phyloP scores from a whole-genome alignment of 2,329 filamentous ascomycete genomes.

The Arthroderma sp. region DNA sequence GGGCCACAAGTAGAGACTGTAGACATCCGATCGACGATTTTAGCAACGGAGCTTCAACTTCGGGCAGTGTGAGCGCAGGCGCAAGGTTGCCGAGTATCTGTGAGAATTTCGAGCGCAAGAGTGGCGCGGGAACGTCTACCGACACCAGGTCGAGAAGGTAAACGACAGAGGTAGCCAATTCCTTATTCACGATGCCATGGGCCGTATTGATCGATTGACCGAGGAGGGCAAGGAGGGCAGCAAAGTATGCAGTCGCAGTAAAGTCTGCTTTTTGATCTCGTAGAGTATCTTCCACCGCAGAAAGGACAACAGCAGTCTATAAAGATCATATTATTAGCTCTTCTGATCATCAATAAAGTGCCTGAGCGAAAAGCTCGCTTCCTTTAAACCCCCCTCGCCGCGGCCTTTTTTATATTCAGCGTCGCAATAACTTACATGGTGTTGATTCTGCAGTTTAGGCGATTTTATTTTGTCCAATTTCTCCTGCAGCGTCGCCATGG shows the following conservation, averaged over 20 bases:
- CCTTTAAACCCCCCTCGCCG: background rate
- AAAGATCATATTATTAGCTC: constrained; percentile 13
- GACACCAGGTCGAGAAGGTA: constrained; percentile 93
- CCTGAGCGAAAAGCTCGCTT: constrained; percentile 7
- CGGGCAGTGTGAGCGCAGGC: constrained; percentile 63
- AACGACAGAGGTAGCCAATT: constrained; percentile 72
- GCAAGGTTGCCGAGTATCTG: constrained; percentile 81
- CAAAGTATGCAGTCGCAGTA: constrained; percentile 86
- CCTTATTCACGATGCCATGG: constrained; percentile 59
- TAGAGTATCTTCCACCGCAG: constrained; percentile 84
- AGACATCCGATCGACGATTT: constrained; percentile 83
- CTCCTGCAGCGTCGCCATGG: constrained; percentile 58
- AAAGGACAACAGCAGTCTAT: constrained; percentile 72
- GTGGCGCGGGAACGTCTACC: constrained; percentile 66
- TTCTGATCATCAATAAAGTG: constrained; percentile 8
- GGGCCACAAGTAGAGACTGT: constrained; percentile 78
- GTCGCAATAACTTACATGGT: constrained; percentile 55
- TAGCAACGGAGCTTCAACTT: constrained; percentile 76
- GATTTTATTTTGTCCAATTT: constrained; percentile 95
- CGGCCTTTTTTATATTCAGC: too few species aligned
- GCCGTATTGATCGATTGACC: constrained; percentile 55
- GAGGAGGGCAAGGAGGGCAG: constrained; percentile 79
- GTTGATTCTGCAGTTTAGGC: constrained; percentile 88
- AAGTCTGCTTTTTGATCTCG: constrained; percentile 72
- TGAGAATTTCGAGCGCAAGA: constrained; percentile 88